phyloP scores from a whole-genome alignment of 495 filamentous ascomycete species.

The Aspergillus biplanus region DNA sequence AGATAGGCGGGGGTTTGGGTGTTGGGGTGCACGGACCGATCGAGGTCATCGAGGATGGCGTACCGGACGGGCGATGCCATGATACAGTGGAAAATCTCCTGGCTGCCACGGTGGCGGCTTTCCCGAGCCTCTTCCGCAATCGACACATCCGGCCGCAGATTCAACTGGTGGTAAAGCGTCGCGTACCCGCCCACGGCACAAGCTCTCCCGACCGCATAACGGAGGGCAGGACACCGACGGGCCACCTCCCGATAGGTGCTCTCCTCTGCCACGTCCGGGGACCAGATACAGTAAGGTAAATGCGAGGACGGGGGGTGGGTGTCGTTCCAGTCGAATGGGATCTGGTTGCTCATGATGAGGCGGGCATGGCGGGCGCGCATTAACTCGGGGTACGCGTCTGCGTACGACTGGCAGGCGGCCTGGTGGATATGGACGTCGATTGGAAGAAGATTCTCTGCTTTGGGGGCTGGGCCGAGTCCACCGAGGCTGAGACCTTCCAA shows the following conservation, averaged over 20 bases:
- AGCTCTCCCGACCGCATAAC: constrained; percentile 34
- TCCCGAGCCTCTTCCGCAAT: constrained; percentile 37
- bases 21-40: constrained; percentile 24
- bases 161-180: constrained; percentile 32
- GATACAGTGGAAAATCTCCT: constrained; percentile 30
- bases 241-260: constrained; percentile 30
- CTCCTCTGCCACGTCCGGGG: constrained; percentile 39
- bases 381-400: neutral
- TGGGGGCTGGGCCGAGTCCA: constrained; percentile 53
- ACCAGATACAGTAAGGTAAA: constrained; percentile 49
- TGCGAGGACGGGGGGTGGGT: constrained; percentile 20
- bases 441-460: constrained; percentile 47
- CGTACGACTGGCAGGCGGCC: neutral
- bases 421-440: neutral
- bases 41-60: constrained; percentile 36
- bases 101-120: constrained; percentile 21
- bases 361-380: constrained; percentile 38
- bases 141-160: constrained; percentile 33
- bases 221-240: constrained; percentile 26
- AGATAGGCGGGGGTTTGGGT: constrained; percentile 19
- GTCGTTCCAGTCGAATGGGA: constrained; percentile 32
- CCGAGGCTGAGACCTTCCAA: constrained; percentile 33
- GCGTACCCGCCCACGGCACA: constrained; percentile 37
- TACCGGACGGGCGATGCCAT: constrained; percentile 28
- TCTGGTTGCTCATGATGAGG: constrained; percentile 41